Evolutionary conservation across 1,284 basidiomycete species (phyloP), one percentile per base, ranked within the genome.

Genomic region (Filobasidium uniguttulatum): DNA sequence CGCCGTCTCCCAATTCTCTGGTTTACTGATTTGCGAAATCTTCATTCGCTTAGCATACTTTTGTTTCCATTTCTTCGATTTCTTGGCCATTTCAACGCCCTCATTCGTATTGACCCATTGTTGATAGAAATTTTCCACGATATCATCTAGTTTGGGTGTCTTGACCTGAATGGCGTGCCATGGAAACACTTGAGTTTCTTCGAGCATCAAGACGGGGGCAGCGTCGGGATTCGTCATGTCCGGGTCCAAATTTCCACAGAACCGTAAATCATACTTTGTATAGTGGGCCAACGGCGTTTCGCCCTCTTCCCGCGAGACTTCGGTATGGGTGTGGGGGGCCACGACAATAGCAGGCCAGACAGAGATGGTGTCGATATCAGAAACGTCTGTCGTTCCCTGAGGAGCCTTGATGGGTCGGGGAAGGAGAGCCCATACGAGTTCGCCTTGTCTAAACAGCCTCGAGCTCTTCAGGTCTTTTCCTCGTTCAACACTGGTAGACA

Each of bases 321-420:
- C 40, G 19, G 20, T 10, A 22, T 22, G 9, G 20, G 12, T 12
- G 20, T 22, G 41, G 12, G 25, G 19, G 3, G 4, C 8, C 8
- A 22, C 10, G 48, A 49, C 26, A 31, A 49, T 49, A 5, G n/a
- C 48, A 30, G 48, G 48, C 48, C 48, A 49, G 17, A n/a, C 17
- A 3, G 20, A n/a, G 28, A 49, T 43, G 15, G 30, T 10, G 19
- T 31, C 29, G 12, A 36, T 38, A 3, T 12, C 20, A 2, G n/a
- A 15, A 25, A 20, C 15, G 28, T 10, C 15, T 5, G n/a, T 35
- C 28, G n/a, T n/a, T 15, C 25, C 36, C 29, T 12, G 40, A 33
- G 4, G 10, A 10, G 29, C 38, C 12, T 22, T 29, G 20, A 34
- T 31, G 14, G 37, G 17, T n/a, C n/a, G n/a, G 15, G 26, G 28